These are phyloP conservation scores for Mycena galopus DNA, from an alignment of 768 basidiomycete genomes.

Conservation along the genomic window DNA sequence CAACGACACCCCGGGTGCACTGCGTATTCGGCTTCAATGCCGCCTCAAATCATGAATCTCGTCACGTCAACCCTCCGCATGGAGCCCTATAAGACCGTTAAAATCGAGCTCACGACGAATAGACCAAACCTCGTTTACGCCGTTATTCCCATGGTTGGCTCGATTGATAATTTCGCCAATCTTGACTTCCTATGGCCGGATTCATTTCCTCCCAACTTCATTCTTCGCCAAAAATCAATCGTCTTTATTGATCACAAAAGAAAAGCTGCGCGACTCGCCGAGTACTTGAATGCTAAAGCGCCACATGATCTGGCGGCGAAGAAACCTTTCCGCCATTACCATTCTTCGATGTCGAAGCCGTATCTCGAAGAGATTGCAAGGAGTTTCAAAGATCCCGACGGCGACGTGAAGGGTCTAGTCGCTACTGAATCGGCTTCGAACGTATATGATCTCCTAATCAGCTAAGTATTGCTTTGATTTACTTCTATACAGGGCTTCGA, in stretches of 20 bases:
- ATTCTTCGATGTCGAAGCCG: constrained; percentile 5
- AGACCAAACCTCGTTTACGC: constrained; percentile 10
- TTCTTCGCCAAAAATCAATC: background rate
- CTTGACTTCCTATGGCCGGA: background rate
- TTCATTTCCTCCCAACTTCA: background rate
- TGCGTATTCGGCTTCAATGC: constrained; percentile 18
- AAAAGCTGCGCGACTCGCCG: background rate
- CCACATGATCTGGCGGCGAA: background rate
- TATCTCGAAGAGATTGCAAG: background rate
- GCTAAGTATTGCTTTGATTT: no score
- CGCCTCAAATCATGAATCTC: background rate
- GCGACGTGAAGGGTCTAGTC: background rate
- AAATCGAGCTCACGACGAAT: constrained; percentile 1
- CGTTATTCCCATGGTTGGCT: background rate
- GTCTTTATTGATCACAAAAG: constrained; percentile 15
- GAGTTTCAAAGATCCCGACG: background rate
- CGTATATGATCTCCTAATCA: background rate
- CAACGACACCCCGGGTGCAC: background rate
- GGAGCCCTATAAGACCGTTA: background rate
- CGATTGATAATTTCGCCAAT: background rate
- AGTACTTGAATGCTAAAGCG: background rate
- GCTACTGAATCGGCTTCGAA: constrained; percentile 5
- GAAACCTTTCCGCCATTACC: background rate
- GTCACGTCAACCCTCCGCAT: background rate
- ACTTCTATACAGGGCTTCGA: background rate